phyloP scores from a whole-genome alignment of 1,139 yeast genomes.

The Saccharomycopsis hybrid region DNA sequence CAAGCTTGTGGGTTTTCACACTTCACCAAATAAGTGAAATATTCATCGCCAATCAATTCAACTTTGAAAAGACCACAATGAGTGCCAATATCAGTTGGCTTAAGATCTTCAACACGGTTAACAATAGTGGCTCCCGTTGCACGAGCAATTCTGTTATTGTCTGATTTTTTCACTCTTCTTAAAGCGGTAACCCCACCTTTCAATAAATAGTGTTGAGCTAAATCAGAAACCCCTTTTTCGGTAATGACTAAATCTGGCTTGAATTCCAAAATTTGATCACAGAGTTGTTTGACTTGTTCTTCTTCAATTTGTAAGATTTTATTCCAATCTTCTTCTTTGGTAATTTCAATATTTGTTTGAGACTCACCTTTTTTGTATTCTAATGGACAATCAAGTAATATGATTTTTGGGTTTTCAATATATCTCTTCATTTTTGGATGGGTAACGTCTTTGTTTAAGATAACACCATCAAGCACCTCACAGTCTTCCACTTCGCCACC shows the following conservation, averaged over 20 bases:
- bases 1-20: conserved; percentile 90
- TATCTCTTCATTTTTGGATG: conserved; percentile 95
- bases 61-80: conserved; percentile 88
- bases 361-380: conserved; percentile 99
- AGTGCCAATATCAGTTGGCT: conserved; percentile 84
- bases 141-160: conserved; percentile 93
- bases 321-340: conserved; percentile 96
- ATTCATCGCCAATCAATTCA: conserved; percentile 95
- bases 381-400: conserved; percentile 89
- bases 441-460: conserved; percentile 92
- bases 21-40: conserved; percentile 68
- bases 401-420: conserved; percentile 82
- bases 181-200: conserved; percentile 91
- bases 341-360: conserved; percentile 95
- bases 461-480: conserved; percentile 81
- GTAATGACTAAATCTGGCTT: conserved; percentile 94
- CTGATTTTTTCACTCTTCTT: conserved; percentile 93
- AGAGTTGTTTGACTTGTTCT: conserved; percentile 85
- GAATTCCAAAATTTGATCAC: conserved; percentile 77
- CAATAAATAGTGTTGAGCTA: conserved; percentile 92
- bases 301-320: conserved; percentile 94
- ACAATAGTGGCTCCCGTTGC: conserved; percentile 98
- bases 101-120: conserved; percentile 89
- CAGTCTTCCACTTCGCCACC: conserved; percentile 96
- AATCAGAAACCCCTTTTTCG: conserved; percentile 96